Conservation (phyloP, 192 early-diverging fungal species). For the Spizellomyces sp. region DNA sequence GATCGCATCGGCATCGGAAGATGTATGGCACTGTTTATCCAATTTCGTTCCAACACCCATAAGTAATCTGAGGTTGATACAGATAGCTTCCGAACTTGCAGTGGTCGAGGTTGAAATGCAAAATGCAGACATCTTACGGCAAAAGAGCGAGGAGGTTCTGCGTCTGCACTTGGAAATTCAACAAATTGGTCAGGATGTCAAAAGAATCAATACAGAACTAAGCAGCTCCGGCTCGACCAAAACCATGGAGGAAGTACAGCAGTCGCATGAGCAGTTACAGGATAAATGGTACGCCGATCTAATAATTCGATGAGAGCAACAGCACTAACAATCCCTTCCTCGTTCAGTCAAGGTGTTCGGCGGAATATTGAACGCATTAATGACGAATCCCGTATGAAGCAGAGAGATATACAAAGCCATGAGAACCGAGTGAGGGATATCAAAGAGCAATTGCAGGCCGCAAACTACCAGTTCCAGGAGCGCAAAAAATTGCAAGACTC, state of each 20-base stretch:
- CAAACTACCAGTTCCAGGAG: slow-evolving; percentile 44
- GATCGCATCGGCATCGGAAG: slow-evolving; percentile 22
- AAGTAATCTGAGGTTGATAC: not conserved
- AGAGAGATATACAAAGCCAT: slow-evolving; percentile 48
- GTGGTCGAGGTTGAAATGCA: slow-evolving; percentile 30
- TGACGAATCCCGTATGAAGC: slow-evolving; percentile 54
- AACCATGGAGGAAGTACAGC: slow-evolving; percentile 69
- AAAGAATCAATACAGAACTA: slow-evolving; percentile 49
- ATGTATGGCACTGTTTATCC: slow-evolving; percentile 20
- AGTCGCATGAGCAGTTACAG: slow-evolving; percentile 54
- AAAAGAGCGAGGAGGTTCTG: too few species aligned
- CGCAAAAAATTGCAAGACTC: slow-evolving; percentile 40
- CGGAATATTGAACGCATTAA: slow-evolving; percentile 57
- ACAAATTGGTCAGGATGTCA: slow-evolving; percentile 43
- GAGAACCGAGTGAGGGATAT: slow-evolving; percentile 41
- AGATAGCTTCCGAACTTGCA: slow-evolving; percentile 30
- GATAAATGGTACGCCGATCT: slow-evolving; percentile 36
- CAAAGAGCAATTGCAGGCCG: slow-evolving; percentile 31
- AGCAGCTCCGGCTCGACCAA: slow-evolving; percentile 59
- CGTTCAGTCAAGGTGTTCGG: slow-evolving; percentile 45
- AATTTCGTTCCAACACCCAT: not conserved
- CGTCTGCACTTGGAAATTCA: slow-evolving; percentile 34
- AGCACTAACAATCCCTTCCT: not conserved
- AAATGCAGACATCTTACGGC: slow-evolving; percentile 6
- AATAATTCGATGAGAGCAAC: not conserved